phyloP scores from a whole-genome alignment of 345 rosid species.

The Gossypium turneri region DNA sequence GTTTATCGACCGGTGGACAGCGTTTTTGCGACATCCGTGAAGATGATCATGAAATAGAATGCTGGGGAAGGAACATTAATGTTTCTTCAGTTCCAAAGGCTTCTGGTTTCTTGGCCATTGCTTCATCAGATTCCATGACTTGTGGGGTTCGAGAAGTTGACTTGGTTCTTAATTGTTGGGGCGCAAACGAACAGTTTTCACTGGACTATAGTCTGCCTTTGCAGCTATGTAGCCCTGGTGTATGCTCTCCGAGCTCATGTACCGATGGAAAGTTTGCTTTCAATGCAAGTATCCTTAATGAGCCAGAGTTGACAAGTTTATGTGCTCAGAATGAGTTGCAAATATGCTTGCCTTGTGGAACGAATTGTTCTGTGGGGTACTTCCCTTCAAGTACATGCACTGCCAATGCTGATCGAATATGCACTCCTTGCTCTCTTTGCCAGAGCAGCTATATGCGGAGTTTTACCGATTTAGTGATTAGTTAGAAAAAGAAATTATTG shows the following conservation, averaged over 20 bases:
- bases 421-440: conserved; percentile 88
- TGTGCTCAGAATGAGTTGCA: conserved; percentile 58
- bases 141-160: conserved; percentile 85
- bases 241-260: conserved; percentile 58
- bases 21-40: conserved; percentile 77
- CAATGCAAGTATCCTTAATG: conserved; percentile 82
- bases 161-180: conserved; percentile 90
- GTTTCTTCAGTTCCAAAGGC: conserved; percentile 53
- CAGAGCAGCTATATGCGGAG: conserved; percentile 79
- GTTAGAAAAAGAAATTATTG: too few species aligned
- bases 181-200: conserved; percentile 36
- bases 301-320: conserved; percentile 61
- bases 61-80: conserved; percentile 73
- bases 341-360: conserved; percentile 75
- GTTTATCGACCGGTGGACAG: conserved; percentile 63
- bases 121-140: conserved; percentile 74
- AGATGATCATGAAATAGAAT: conserved; percentile 77
- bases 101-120: conserved; percentile 75
- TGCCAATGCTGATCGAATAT: conserved; percentile 59
- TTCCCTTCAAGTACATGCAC: conserved; percentile 74
- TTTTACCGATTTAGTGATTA: too few species aligned
- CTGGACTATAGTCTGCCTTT: conserved; percentile 68
- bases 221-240: conserved; percentile 84
- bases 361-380: conserved; percentile 68
- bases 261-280: conserved; percentile 54